phyloP scores from a whole-genome alignment of 2,329 filamentous ascomycete genomes.

The Beauveria australis region DNA sequence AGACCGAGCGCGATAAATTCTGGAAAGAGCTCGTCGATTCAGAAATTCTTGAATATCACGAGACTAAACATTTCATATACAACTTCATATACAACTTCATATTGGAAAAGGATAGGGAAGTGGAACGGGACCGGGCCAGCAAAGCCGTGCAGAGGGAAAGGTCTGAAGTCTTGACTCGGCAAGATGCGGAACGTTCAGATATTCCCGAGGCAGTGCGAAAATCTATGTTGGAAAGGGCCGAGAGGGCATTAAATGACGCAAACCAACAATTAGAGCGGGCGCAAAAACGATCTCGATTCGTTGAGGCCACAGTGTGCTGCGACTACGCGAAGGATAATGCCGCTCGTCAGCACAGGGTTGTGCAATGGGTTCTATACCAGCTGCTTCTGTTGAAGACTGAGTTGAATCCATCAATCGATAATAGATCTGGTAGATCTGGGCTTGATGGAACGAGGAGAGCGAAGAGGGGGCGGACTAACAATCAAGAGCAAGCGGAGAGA shows the following conservation, averaged over 20 bases:
- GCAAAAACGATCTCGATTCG: neutral
- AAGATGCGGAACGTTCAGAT: neutral
- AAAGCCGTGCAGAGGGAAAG: neutral
- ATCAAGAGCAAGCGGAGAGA: neutral
- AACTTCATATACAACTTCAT: no score
- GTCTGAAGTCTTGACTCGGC: neutral
- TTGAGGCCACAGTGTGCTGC: neutral
- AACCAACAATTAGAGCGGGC: neutral
- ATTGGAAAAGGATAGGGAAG: neutral
- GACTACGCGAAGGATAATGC: constrained; percentile 12
- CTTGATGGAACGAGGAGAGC: neutral
- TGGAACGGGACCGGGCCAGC: neutral
- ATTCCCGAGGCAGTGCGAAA: neutral
- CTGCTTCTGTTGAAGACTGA: constrained; percentile 21
- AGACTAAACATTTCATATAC: constrained; percentile 13
- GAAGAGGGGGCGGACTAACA: neutral
- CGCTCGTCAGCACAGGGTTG: constrained; percentile 14
- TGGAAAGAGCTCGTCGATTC: constrained; percentile 26
- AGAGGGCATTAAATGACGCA: neutral
- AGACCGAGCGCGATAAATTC: constrained; percentile 19
- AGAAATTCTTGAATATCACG: constrained; percentile 18
- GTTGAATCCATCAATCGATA: constrained; percentile 5
- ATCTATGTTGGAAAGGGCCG: neutral
- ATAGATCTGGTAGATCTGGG: neutral
- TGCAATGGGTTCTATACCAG: constrained; percentile 23